These are phyloP conservation scores for Zygosaccharomyces rouxii DNA, from an alignment of 805 yeast species.

Conservation along the genomic window DNA sequence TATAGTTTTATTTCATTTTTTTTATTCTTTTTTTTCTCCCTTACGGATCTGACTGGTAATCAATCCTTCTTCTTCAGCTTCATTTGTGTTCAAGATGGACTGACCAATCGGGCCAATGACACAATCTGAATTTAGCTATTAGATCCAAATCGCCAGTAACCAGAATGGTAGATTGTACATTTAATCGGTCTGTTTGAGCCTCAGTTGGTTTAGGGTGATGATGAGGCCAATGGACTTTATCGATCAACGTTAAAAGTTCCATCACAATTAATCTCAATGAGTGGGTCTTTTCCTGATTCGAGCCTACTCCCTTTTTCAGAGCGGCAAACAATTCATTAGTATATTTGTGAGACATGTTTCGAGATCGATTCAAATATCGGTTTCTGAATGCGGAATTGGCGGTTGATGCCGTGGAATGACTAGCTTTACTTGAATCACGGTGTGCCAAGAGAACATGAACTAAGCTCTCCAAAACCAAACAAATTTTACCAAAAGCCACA, in stretches of 20 bases:
- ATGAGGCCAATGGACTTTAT: constrained; percentile 8
- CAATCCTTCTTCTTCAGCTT: not conserved
- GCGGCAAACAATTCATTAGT: constrained; percentile 8
- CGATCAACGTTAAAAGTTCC: constrained; percentile 6
- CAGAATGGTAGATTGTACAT: constrained; percentile 20
- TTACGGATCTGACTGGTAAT: not conserved
- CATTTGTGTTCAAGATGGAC: not conserved
- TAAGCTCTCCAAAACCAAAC: constrained; percentile 11
- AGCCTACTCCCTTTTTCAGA: constrained; percentile 1
- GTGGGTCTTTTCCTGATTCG: not conserved
- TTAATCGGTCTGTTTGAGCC: constrained; percentile 5
- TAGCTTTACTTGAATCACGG: not conserved
- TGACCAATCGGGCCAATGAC: constrained; percentile 19
- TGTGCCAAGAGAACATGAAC: constrained; percentile 10
- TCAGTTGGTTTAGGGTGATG: constrained; percentile 6
- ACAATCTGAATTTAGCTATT: constrained; percentile 18
- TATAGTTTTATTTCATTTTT: not conserved
- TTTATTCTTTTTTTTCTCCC: not conserved
- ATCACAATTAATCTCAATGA: constrained; percentile 8
- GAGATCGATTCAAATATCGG: constrained; percentile 7
- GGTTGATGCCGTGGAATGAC: not conserved
- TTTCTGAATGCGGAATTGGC: constrained; percentile 9
- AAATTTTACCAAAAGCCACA: constrained; percentile 3
- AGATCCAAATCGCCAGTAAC: constrained; percentile 18
- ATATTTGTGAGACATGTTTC: constrained; percentile 10